Evolutionary conservation across 2,329 filamentous ascomycete genomes (phyloP).

Genomic region (Colletotrichum eleusines): DNA sequence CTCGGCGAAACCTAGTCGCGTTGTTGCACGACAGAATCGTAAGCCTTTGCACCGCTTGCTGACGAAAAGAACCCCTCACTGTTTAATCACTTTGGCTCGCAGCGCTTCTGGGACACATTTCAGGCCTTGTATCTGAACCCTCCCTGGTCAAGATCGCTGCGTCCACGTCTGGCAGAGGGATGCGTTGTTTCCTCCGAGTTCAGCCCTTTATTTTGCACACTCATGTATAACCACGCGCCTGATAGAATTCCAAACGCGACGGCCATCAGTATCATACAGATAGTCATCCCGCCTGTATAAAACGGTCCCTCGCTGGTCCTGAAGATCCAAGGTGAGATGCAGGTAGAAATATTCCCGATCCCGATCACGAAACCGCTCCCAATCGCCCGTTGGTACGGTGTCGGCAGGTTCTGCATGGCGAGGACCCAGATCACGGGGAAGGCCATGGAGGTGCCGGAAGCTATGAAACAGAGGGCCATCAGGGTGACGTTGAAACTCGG

Average conservation of each 20-base stretch:
- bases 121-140: slow-evolving; percentile 8
- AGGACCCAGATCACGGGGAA: slow-evolving; percentile 43
- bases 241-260: slow-evolving; percentile 26
- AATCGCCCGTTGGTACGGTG: slow-evolving; percentile 44
- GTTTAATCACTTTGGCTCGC: no score
- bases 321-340: slow-evolving; percentile 44
- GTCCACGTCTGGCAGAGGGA: background rate
- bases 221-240: slow-evolving; percentile 35
- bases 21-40: no score
- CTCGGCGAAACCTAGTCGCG: no score
- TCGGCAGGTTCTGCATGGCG: slow-evolving; percentile 40
- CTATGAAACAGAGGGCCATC: slow-evolving; percentile 42
- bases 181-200: background rate
- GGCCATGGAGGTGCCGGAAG: slow-evolving; percentile 39
- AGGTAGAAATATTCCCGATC: slow-evolving; percentile 51
- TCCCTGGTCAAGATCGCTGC: background rate
- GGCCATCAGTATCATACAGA: slow-evolving; percentile 31
- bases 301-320: slow-evolving; percentile 40
- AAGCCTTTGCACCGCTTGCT: no score
- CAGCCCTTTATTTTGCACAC: slow-evolving; percentile 27
- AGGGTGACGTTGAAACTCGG: slow-evolving; percentile 32
- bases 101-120: no score
- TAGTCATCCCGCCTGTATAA: slow-evolving; percentile 40
- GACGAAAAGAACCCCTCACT: no score
- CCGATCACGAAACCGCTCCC: slow-evolving; percentile 53